Conservation (phyloP, 805 yeast species). For the Priceomyces carsonii region DNA sequence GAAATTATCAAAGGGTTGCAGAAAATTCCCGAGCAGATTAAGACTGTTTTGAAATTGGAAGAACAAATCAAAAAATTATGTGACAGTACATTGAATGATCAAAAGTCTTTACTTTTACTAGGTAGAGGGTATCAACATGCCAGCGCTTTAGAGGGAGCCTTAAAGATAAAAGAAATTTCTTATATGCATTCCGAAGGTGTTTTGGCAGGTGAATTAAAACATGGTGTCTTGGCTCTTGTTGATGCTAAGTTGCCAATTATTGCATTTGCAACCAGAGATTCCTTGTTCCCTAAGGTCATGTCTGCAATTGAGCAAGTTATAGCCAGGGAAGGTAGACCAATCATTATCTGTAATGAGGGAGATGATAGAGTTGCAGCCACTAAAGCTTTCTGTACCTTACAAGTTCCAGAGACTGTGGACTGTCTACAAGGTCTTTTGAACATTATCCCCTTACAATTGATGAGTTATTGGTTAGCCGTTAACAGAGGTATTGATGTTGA, state of each 20-base stretch:
- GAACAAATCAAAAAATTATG: constrained; percentile 75
- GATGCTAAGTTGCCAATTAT: constrained; percentile 93
- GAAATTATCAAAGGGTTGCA: constrained; percentile 87
- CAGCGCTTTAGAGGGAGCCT: constrained; percentile 96
- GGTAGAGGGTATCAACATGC: constrained; percentile 99
- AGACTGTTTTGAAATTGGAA: constrained; percentile 71
- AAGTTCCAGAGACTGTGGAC: constrained; percentile 94
- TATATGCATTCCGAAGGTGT: constrained; percentile 99
- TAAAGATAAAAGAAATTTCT: constrained; percentile 96
- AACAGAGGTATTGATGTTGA: constrained; percentile 95
- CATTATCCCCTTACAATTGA: constrained; percentile 91
- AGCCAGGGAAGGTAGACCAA: constrained; percentile 97
- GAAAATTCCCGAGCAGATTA: constrained; percentile 82
- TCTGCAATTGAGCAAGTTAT: constrained; percentile 95
- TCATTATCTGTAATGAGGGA: constrained; percentile 83
- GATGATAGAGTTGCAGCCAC: constrained; percentile 61
- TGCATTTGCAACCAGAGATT: constrained; percentile 95
- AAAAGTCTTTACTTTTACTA: constrained; percentile 82
- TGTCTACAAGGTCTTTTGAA: constrained; percentile 96
- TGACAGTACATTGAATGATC: constrained; percentile 67
- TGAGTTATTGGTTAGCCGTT: constrained; percentile 96
- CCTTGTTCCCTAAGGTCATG: constrained; percentile 93
- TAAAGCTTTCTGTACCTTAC: constrained; percentile 67
- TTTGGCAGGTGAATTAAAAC: constrained; percentile 97
- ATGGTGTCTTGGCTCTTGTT: constrained; percentile 95